Base-by-base conservation (phyloP, 257 asterid species). In the Nicotiana undulata region DNA sequence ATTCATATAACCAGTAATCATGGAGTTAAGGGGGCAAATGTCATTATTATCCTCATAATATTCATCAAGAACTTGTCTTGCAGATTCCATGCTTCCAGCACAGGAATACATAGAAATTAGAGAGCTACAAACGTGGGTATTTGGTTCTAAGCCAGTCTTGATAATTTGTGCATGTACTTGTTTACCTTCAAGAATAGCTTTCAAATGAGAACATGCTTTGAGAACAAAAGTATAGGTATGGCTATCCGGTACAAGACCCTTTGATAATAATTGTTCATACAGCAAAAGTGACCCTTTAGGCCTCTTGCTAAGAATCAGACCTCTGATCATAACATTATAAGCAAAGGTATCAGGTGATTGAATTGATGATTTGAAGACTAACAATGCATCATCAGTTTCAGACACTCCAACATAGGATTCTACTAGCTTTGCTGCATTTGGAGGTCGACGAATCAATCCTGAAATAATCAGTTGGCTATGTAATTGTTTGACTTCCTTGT, bases 161-260 rank as follows among this genome's bases (percentile, higher is more conserved):
- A 86, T 81, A 56, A 86, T 68, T 31, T 66, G 83, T 63, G 79
- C 77, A 63, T 86, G 88, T 8, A 83, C 74, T 31, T 81, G 83
- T 77, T 81, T 64, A 22, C 88, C 88, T 77, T 80, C 80, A 51
- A 15, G 24, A 29, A 52, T 15, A 37, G 81, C 85, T n/a, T 81
- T 83, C 79, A 77, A 31, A 20, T 49, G 82, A 7, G 81, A 85
- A 85, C 88, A 85, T 20, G 88, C 82, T 76, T 85, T 85, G 0
- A 85, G 86, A n/a, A 77, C 81, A 63, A 81, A 85, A 40, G 88
- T 83, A 9, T 77, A 85, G 5, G 86, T 85, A 18, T 83, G 81
- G 20, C 58, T 77, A 72, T 83, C 88, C 7, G 86, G 85, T 52
- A 20, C 18, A 3, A 63, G 53, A 6, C 83, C 86, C 51, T 74